Evolutionary conservation across 1,139 yeast genomes (phyloP).

Genomic region (Suhomyces choctaworum): DNA sequence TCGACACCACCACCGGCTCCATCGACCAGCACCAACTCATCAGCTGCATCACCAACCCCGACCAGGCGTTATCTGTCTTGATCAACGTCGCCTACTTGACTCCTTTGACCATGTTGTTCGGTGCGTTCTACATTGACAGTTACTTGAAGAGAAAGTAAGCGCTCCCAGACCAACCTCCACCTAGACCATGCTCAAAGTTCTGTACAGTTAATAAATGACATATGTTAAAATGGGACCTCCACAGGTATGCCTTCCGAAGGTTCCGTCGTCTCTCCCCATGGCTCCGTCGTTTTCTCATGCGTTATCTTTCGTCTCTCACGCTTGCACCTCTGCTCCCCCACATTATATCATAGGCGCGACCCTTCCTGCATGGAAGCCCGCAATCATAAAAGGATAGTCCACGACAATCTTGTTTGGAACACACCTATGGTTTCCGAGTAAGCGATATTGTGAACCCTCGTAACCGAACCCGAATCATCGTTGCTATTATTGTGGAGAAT

Average conservation of each 20-base stretch:
- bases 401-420: too few relatives aligned
- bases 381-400: too few relatives aligned
- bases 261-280: too few relatives aligned
- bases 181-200: too few relatives aligned
- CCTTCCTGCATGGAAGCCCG: too few relatives aligned
- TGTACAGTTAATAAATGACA: too few relatives aligned
- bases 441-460: background rate
- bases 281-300: too few relatives aligned
- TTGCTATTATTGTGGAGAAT: too few relatives aligned
- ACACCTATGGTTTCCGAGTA: background rate
- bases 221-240: too few relatives aligned
- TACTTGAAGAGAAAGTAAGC: conserved; percentile 37
- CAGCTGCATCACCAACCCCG: conserved; percentile 59
- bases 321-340: background rate
- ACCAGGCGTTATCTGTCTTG: conserved; percentile 62
- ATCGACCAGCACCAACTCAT: conserved; percentile 27
- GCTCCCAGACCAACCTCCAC: too few relatives aligned
- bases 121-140: conserved; percentile 67
- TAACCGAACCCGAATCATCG: background rate
- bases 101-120: conserved; percentile 71
- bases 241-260: too few relatives aligned
- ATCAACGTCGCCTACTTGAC: conserved; percentile 67
- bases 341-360: background rate
- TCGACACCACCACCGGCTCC: conserved; percentile 38
- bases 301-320: too few relatives aligned